Conservation (phyloP, 176 grass and related monocot genomes). For the Zoysia pacifica region DNA sequence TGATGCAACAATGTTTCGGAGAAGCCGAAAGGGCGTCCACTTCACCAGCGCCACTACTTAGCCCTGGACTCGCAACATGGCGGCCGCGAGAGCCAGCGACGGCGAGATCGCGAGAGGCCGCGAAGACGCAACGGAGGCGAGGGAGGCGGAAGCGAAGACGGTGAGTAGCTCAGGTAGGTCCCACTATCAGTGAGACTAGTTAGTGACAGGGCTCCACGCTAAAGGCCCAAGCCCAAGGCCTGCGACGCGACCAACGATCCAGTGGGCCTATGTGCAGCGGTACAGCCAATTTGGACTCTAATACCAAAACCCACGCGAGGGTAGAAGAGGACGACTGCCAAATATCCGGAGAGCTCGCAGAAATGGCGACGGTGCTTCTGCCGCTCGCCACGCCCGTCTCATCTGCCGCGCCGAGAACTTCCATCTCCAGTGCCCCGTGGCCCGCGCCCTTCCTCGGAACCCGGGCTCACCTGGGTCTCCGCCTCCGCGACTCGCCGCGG, state of each 20-base stretch:
- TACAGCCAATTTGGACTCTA: background rate
- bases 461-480: background rate
- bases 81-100: too few species aligned
- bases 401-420: background rate
- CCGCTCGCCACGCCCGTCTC: conserved; percentile 39
- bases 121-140: too few species aligned
- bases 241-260: background rate
- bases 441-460: background rate
- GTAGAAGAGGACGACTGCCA: conserved; percentile 9
- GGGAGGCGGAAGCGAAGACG: too few species aligned
- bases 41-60: too few species aligned
- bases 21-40: too few species aligned
- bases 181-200: too few species aligned
- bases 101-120: too few species aligned
- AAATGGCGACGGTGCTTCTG: conserved; percentile 47
- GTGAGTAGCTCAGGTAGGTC: too few species aligned
- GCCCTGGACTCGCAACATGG: too few species aligned
- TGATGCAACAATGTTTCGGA: too few species aligned
- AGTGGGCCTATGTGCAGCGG: background rate
- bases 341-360: conserved; percentile 39
- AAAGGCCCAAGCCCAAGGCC: background rate
- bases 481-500: background rate
- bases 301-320: conserved; percentile 31
- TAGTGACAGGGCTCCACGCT: background rate
- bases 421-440: background rate